phyloP scores from a whole-genome alignment of 208 protist species.

The Trypanosoma brucei region DNA sequence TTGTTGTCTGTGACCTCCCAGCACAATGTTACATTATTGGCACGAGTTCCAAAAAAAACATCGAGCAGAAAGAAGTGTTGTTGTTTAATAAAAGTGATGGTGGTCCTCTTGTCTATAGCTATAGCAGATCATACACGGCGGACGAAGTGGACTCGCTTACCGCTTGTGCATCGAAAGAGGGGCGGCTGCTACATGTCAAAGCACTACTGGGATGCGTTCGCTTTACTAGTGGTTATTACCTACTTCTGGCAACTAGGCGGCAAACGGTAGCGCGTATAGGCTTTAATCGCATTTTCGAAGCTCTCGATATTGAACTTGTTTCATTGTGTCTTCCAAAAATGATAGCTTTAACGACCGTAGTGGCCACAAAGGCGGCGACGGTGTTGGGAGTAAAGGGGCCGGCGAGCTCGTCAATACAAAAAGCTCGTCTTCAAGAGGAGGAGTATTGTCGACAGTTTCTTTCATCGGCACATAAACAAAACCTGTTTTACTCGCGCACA shows the following conservation, averaged over 20 bases:
- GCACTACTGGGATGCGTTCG: constrained; percentile 83
- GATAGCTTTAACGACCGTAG: neutral
- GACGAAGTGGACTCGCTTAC: constrained; percentile 36
- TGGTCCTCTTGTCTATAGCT: constrained; percentile 5
- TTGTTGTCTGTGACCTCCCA: constrained; percentile 48
- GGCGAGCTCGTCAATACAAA: constrained; percentile 10
- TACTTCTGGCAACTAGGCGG: constrained; percentile 81
- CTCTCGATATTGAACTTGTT: constrained; percentile 67
- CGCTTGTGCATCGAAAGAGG: constrained; percentile 20
- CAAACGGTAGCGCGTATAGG: constrained; percentile 82
- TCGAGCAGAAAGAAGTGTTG: constrained; percentile 10
- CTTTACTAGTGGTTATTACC: constrained; percentile 92
- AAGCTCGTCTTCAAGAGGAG: constrained; percentile 30
- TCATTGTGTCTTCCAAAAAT: constrained; percentile 22
- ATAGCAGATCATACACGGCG: constrained; percentile 9
- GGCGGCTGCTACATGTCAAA: constrained; percentile 22
- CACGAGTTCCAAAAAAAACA: constrained; percentile 20
- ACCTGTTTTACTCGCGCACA: constrained; percentile 95
- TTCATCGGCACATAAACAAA: constrained; percentile 41
- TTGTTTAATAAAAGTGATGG: constrained; percentile 18
- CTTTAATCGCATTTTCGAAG: constrained; percentile 86
- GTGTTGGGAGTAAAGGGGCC: constrained; percentile 5
- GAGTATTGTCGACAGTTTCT: constrained; percentile 77
- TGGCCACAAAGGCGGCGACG: neutral
- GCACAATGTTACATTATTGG: constrained; percentile 54